A percentile compares a stretch with the other conserved stretches of the same genome.
Conservation (phyloP, 1,139 yeast genomes). For the Eremothecium sinecaudum region DNA sequence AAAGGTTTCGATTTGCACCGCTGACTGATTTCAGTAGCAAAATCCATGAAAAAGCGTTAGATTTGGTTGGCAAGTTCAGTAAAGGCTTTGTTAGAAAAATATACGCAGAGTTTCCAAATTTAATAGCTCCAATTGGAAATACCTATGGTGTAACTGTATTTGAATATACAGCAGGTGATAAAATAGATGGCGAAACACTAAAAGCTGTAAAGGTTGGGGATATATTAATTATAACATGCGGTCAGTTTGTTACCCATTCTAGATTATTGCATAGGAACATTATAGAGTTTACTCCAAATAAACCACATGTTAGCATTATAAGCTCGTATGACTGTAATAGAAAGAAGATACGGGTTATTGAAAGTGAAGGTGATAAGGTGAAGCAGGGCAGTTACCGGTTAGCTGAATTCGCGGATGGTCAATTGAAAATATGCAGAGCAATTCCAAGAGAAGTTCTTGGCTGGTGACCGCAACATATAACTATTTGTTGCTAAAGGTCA, state of each 20-base stretch:
- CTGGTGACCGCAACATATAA: too few relatives aligned
- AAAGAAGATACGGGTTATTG: conserved; percentile 68
- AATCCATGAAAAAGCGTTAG: conserved; percentile 38
- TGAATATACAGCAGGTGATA: conserved; percentile 49
- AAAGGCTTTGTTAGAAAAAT: conserved; percentile 29
- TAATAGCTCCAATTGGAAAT: conserved; percentile 50
- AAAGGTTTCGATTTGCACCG: conserved; percentile 38
- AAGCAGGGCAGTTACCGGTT: conserved; percentile 57
- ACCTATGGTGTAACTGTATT: conserved; percentile 64
- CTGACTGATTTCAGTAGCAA: conserved; percentile 40
- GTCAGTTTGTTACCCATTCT: conserved; percentile 62
- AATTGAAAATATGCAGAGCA: conserved; percentile 66
- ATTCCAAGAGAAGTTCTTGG: conserved; percentile 54
- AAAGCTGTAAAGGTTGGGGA: conserved; percentile 64
- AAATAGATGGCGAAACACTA: conserved; percentile 39
- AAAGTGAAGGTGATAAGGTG: conserved; percentile 49
- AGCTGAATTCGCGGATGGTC: conserved; percentile 68
- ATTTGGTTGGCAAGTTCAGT: conserved; percentile 34
- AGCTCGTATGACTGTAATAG: conserved; percentile 67
- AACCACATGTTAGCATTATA: conserved; percentile 44
- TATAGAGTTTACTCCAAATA: conserved; percentile 41
- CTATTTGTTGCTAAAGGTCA: too few relatives aligned
- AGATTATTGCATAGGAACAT: conserved; percentile 41
- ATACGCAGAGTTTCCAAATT: conserved; percentile 25
- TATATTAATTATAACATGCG: conserved; percentile 63